phyloP scores from a whole-genome alignment of 1,284 basidiomycete species.

The Cryptococcus sp. region DNA sequence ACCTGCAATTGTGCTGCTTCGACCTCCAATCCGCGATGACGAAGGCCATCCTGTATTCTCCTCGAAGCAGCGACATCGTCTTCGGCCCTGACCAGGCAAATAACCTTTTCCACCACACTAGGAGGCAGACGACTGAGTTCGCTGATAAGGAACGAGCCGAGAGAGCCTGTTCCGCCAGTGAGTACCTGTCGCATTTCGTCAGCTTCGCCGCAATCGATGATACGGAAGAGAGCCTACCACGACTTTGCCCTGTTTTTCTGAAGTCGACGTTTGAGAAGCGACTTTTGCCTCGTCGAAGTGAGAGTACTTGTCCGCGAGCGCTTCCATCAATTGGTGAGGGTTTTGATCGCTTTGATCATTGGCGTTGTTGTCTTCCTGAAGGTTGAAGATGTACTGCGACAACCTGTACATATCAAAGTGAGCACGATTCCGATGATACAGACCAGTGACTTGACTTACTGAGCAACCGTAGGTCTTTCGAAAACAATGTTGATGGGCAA shows the following conservation, averaged over 20 bases:
- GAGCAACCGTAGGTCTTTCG: slow-evolving; percentile 43
- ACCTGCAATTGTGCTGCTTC: slow-evolving; percentile 6
- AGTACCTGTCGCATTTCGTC: slow-evolving; percentile 31
- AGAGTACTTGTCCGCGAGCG: slow-evolving; percentile 41
- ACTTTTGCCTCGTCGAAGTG: slow-evolving; percentile 10
- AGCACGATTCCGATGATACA: background rate
- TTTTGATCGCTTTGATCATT: slow-evolving; percentile 13
- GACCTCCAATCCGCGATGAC: slow-evolving; percentile 12
- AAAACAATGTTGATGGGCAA: slow-evolving; percentile 52
- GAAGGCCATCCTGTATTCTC: slow-evolving; percentile 21
- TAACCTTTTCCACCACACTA: slow-evolving; percentile 26
- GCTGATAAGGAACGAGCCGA: slow-evolving; percentile 50
- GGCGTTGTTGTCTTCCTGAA: slow-evolving; percentile 14
- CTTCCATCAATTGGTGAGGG: slow-evolving; percentile 32
- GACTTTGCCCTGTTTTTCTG: slow-evolving; percentile 10
- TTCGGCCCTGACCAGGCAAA: slow-evolving; percentile 50
- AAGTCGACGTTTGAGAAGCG: background rate
- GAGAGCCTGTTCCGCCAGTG: slow-evolving; percentile 53
- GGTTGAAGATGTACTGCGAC: slow-evolving; percentile 23
- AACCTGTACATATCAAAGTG: slow-evolving; percentile 11
- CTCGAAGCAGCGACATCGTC: slow-evolving; percentile 25
- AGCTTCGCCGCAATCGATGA: background rate
- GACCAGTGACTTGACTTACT: slow-evolving; percentile 21
- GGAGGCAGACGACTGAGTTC: slow-evolving; percentile 18
- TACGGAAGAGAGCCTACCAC: slow-evolving; percentile 10